These are phyloP conservation scores for Oehlia diaphana DNA, from an alignment of 192 early-diverging fungal species.

Conservation along the genomic window DNA sequence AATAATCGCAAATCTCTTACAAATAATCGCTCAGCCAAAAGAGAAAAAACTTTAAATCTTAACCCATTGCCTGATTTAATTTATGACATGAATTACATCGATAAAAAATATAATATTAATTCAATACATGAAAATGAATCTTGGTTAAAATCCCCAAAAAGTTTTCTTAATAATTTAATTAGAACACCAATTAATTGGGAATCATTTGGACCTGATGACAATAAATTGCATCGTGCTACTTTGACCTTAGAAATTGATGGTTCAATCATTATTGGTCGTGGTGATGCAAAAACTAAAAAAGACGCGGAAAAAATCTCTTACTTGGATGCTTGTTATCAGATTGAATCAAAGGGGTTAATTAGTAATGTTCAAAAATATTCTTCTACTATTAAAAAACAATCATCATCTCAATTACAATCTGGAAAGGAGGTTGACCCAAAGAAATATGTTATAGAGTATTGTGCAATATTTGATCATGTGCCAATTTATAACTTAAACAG, in stretches of 20 bases:
- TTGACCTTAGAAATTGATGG: conserved; percentile 11
- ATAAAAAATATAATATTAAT: conserved; percentile 13
- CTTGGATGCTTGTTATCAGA: conserved; percentile 38
- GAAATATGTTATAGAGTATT: conserved; percentile 25
- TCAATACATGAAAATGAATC: conserved; percentile 15
- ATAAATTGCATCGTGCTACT: conserved; percentile 24
- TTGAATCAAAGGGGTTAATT: conserved; percentile 41
- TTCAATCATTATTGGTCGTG: conserved; percentile 31
- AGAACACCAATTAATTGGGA: background rate
- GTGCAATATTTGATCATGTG: conserved; percentile 26
- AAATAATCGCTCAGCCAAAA: background rate
- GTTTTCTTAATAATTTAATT: conserved; percentile 14
- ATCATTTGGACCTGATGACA: conserved; percentile 16
- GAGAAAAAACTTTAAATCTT: background rate
- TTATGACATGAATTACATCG: conserved; percentile 23
- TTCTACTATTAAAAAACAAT: too few relatives aligned
- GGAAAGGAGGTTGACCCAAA: conserved; percentile 29
- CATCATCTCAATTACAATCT: too few relatives aligned
- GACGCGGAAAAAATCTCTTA: conserved; percentile 44
- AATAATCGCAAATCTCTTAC: background rate
- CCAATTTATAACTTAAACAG: background rate
- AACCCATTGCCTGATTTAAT: background rate
- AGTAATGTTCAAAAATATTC: conserved; percentile 33
- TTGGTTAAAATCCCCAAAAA: conserved; percentile 26
- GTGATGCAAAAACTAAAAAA: conserved; percentile 46